Conservation (phyloP, 345 rosid species). For the Corchorus capsularis region DNA sequence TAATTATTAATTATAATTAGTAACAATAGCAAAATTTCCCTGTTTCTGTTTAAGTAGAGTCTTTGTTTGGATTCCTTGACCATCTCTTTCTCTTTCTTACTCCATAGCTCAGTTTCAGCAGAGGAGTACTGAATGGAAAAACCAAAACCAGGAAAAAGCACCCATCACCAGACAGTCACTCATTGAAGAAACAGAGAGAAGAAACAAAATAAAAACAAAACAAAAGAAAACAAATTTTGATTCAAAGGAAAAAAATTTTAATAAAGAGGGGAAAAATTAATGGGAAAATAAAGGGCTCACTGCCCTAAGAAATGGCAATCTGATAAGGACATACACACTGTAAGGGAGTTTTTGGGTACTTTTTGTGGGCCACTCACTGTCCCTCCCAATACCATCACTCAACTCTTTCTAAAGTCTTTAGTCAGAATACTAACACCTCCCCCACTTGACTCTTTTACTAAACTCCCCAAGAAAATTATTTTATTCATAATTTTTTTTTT, state of each 20-base stretch:
- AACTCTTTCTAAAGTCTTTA: slow-evolving; percentile 9
- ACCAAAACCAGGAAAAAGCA: slow-evolving; percentile 18
- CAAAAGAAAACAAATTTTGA: neutral
- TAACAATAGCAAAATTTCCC: no score
- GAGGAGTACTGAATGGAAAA: neutral
- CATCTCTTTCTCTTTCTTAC: neutral
- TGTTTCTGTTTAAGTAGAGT: no score
- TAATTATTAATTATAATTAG: no score
- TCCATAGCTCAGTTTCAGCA: neutral
- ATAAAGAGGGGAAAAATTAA: neutral
- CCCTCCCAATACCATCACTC: slow-evolving; percentile 16
- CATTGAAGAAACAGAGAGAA: neutral
- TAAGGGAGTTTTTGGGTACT: slow-evolving; percentile 28
- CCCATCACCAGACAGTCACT: slow-evolving; percentile 2
- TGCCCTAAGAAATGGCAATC: slow-evolving; percentile 22
- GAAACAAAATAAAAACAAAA: neutral
- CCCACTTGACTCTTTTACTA: slow-evolving; percentile 12
- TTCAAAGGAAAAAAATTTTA: neutral
- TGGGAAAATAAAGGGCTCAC: slow-evolving; percentile 18
- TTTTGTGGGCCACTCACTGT: slow-evolving; percentile 26
- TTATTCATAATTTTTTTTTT: neutral
- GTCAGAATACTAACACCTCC: neutral
- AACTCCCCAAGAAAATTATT: neutral
- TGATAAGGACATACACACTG: slow-evolving; percentile 24
- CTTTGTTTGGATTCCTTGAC: slow-evolving; percentile 1